phyloP scores from a whole-genome alignment of 192 early-diverging fungal genomes.

The Dissophora globulifera region DNA sequence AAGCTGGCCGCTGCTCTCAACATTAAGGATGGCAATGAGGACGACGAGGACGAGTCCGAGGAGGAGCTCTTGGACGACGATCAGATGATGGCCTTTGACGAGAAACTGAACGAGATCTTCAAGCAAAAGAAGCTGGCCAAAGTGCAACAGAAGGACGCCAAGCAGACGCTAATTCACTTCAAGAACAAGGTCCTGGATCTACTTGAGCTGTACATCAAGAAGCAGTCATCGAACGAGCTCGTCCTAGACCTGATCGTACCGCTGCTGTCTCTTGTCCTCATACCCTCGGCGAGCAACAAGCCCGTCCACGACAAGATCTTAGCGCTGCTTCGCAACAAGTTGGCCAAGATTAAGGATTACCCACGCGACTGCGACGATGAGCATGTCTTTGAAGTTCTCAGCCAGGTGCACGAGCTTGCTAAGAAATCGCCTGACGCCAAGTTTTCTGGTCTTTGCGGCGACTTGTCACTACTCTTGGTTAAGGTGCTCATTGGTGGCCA shows the following conservation, averaged over 20 bases:
- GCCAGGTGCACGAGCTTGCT: constrained; percentile 79
- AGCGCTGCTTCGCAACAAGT: constrained; percentile 68
- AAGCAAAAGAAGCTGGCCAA: constrained; percentile 83
- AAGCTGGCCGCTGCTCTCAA: constrained; percentile 79
- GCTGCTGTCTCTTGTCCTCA: constrained; percentile 71
- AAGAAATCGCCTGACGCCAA: constrained; percentile 66
- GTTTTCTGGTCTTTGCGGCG: constrained; percentile 62
- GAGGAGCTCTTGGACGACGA: constrained; percentile 79
- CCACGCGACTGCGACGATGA: constrained; percentile 67
- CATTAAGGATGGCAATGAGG: constrained; percentile 61
- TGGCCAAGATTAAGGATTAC: constrained; percentile 71
- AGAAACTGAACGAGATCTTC: constrained; percentile 95
- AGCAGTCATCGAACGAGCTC: constrained; percentile 74
- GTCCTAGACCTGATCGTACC: constrained; percentile 77
- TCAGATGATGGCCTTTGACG: constrained; percentile 90
- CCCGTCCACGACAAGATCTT: constrained; percentile 77
- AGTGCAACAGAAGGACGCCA: constrained; percentile 81
- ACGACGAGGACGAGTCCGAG: constrained; percentile 69
- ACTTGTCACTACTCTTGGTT: constrained; percentile 67
- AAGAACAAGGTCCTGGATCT: constrained; percentile 90
- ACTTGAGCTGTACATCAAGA: constrained; percentile 79
- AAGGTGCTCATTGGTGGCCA: constrained; percentile 64
- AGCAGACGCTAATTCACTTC: constrained; percentile 86
- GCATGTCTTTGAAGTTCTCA: constrained; percentile 68
- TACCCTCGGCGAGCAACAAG: constrained; percentile 63